These are phyloP conservation scores for Pyracantha coccinea DNA, from an alignment of 331 rosid species.

Conservation along the genomic window DNA sequence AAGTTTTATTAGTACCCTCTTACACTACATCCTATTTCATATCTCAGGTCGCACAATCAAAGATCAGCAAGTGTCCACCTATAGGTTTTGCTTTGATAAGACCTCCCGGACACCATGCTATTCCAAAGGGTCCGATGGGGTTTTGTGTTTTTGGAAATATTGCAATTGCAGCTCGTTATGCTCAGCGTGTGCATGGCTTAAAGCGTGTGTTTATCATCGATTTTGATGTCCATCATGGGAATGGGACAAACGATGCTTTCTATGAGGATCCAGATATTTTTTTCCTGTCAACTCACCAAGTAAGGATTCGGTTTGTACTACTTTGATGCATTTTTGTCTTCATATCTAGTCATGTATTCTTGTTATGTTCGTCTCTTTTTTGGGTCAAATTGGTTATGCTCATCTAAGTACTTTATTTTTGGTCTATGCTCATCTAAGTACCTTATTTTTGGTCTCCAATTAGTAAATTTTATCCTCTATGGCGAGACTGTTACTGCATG, in stretches of 20 bases:
- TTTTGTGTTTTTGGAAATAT: constrained; percentile 89
- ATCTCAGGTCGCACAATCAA: constrained; percentile 69
- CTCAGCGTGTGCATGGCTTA: constrained; percentile 76
- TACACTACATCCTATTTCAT: neutral
- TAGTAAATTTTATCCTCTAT: neutral
- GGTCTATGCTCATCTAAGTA: neutral
- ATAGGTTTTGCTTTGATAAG: constrained; percentile 91
- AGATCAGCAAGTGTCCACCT: constrained; percentile 45
- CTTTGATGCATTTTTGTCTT: neutral
- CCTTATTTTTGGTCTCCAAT: neutral
- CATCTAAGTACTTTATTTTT: neutral
- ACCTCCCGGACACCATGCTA: constrained; percentile 96
- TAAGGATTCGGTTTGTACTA: constrained; percentile 30
- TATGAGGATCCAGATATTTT: constrained; percentile 79
- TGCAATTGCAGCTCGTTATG: constrained; percentile 92
- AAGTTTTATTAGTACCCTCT: neutral
- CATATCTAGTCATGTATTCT: neutral
- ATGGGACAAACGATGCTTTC: constrained; percentile 94
- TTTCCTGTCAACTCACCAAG: constrained; percentile 98
- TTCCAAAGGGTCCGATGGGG: constrained; percentile 95
- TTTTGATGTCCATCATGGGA: constrained; percentile 95
- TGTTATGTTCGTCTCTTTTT: neutral
- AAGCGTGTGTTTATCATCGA: constrained; percentile 87
- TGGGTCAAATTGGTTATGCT: neutral
- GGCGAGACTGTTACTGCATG: neutral